These are phyloP conservation scores for Fusarium succisae DNA, from an alignment of 2,329 filamentous ascomycete species.

Conservation along the genomic window DNA sequence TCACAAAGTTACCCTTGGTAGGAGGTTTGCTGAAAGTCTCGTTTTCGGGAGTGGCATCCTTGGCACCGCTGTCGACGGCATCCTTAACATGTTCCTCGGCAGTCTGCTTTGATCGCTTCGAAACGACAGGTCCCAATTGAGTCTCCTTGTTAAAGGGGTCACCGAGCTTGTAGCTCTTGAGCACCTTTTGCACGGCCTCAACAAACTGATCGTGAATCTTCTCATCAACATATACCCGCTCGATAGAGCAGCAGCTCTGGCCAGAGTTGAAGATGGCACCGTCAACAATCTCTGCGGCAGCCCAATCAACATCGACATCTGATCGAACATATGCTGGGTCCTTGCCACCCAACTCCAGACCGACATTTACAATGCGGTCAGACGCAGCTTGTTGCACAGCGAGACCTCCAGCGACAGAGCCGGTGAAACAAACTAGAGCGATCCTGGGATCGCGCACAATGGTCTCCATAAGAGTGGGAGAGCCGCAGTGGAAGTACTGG, in stretches of 20 bases:
- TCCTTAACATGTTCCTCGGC: conserved; percentile 85
- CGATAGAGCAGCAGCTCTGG: conserved; percentile 95
- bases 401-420: conserved; percentile 87
- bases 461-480: conserved; percentile 77
- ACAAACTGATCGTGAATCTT: conserved; percentile 86
- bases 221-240: conserved; percentile 90
- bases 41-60: conserved; percentile 85
- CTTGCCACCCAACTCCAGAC: conserved; percentile 92
- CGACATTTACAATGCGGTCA: conserved; percentile 84
- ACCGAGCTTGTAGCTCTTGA: conserved; percentile 85
- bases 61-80: conserved; percentile 83
- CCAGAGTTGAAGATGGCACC: conserved; percentile 98
- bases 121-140: conserved; percentile 89
- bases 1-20: conserved; percentile 85
- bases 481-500: conserved; percentile 92
- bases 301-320: conserved; percentile 91
- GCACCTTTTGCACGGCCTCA: conserved; percentile 78
- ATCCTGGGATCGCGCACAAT: conserved; percentile 82
- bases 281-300: conserved; percentile 92
- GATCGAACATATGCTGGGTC: conserved; percentile 89
- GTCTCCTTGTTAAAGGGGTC: conserved; percentile 83
- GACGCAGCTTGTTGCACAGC: conserved; percentile 86
- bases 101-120: conserved; percentile 77
- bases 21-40: conserved; percentile 77
- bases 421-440: conserved; percentile 89